Evolutionary conservation across 2,329 filamentous ascomycete species (phyloP).

Genomic region (Scytalidium sp.): DNA sequence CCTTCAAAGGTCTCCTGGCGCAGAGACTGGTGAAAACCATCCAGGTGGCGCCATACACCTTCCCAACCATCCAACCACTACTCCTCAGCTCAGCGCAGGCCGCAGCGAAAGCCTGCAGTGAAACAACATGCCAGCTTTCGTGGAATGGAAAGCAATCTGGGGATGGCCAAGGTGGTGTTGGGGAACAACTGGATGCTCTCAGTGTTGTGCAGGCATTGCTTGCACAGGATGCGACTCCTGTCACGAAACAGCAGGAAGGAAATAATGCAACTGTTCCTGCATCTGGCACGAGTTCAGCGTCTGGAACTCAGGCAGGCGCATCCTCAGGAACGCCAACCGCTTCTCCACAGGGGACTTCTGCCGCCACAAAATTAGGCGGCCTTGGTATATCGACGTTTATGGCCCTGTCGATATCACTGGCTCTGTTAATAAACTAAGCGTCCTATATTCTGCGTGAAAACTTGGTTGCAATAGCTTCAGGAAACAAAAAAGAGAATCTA

Average conservation of each 20-base stretch:
- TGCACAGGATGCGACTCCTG: constrained; percentile 28
- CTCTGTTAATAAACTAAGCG: not conserved
- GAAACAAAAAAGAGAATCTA: too few species aligned
- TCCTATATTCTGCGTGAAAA: not conserved
- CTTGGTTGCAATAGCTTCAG: too few species aligned
- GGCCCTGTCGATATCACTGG: not conserved
- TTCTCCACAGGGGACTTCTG: not conserved
- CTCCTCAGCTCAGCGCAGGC: constrained; percentile 56
- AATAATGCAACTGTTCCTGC: constrained; percentile 29
- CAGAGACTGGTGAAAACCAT: constrained; percentile 62
- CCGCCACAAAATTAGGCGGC: not conserved
- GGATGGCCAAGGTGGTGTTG: constrained; percentile 33
- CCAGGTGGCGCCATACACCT: constrained; percentile 59
- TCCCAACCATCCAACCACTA: constrained; percentile 51
- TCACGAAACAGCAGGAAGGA: constrained; percentile 47
- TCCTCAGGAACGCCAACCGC: not conserved
- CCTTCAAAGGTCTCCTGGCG: constrained; percentile 69
- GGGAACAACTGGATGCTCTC: constrained; percentile 56
- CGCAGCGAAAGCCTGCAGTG: constrained; percentile 59
- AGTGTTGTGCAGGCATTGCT: constrained; percentile 44
- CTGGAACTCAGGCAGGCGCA: not conserved
- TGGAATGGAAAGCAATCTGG: constrained; percentile 57
- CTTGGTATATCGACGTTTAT: not conserved
- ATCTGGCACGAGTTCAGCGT: not conserved
- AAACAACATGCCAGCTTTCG: constrained; percentile 61